Conservation (phyloP, 2,329 filamentous ascomycete genomes). For the Byssochlamys sp. region DNA sequence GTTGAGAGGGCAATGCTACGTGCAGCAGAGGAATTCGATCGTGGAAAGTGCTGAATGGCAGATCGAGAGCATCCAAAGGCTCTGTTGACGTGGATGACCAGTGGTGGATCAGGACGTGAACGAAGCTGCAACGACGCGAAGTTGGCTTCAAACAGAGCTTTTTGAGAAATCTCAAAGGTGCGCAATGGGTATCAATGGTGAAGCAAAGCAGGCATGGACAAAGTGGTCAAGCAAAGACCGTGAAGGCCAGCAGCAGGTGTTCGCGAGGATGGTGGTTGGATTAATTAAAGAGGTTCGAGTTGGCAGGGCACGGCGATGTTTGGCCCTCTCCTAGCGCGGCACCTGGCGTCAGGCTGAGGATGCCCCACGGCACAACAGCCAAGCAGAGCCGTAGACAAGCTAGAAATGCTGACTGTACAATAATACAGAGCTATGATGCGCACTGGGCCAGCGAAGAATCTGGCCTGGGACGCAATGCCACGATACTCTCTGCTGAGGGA, state of each 20-base stretch:
- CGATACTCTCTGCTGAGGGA: background rate
- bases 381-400: constrained; percentile 18
- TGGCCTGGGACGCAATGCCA: background rate
- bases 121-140: background rate
- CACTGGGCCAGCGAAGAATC: background rate
- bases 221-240: constrained; percentile 6
- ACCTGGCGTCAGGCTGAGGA: constrained; percentile 19
- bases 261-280: constrained; percentile 20
- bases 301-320: constrained; percentile 33
- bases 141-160: background rate
- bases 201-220: constrained; percentile 8
- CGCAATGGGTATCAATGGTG: background rate
- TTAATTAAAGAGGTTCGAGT: constrained; percentile 20
- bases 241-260: constrained; percentile 12
- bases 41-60: constrained; percentile 4
- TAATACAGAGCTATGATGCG: background rate
- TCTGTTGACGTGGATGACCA: constrained; percentile 24
- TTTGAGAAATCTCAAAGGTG: background rate
- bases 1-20: constrained; percentile 7
- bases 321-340: constrained; percentile 35
- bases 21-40: constrained; percentile 11
- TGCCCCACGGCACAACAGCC: constrained; percentile 27
- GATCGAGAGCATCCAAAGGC: constrained; percentile 10
- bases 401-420: background rate
- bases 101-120: constrained; percentile 16